These are phyloP conservation scores for Lactuca sativa DNA, from an alignment of 129 eudicot genomes.

Conservation along the genomic window DNA sequence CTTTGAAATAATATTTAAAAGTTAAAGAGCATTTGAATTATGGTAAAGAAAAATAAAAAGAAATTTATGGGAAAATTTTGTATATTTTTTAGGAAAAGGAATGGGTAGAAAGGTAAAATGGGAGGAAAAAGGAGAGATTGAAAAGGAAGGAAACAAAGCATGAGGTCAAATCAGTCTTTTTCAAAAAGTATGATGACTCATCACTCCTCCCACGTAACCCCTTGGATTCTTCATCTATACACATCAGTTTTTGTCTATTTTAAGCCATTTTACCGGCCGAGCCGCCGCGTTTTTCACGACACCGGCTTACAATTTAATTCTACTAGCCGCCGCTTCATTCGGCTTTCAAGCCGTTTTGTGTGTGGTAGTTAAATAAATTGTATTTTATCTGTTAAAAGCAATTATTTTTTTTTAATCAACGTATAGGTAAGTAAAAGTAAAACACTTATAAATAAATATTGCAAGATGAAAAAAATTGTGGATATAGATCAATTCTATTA, in stretches of 20 bases:
- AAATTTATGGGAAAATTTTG: not conserved
- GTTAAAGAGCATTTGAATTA: not conserved
- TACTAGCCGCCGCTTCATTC: not conserved
- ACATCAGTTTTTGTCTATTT: conserved; percentile 8
- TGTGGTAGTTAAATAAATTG: not conserved
- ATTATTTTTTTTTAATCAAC: not conserved
- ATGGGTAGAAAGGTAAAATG: conserved; percentile 18
- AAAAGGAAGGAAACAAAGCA: conserved; percentile 5
- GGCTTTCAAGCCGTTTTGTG: conserved; percentile 1
- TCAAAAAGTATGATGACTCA: conserved; percentile 17
- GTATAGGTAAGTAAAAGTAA: not conserved
- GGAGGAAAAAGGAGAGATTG: conserved; percentile 7
- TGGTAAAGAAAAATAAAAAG: not conserved
- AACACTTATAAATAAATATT: not conserved
- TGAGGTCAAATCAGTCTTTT: conserved; percentile 16
- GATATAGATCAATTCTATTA: too few species aligned
- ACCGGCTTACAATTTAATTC: conserved; percentile 1
- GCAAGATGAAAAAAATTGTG: too few species aligned
- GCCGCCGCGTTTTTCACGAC: conserved; percentile 6
- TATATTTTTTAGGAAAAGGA: not conserved
- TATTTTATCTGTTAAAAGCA: not conserved
- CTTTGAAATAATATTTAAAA: not conserved
- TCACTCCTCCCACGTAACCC: conserved; percentile 13
- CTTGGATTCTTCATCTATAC: conserved; percentile 16
- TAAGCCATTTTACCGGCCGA: conserved; percentile 9